Evolutionary conservation across 768 basidiomycete genomes (phyloP), one percentile per base, ranked within the genome.

Genomic region (Dacryopinax spathularia): DNA sequence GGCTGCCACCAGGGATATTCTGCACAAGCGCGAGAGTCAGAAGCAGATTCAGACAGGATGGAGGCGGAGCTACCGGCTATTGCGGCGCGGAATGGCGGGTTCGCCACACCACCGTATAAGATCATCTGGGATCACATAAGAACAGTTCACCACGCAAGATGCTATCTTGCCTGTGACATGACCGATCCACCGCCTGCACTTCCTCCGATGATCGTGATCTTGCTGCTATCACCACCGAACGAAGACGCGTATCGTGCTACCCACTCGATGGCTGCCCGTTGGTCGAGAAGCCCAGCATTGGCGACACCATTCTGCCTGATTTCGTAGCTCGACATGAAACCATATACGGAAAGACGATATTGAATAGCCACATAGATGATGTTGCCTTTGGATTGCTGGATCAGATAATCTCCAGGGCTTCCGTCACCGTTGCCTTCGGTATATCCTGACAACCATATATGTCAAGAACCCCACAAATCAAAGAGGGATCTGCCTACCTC

Each of bases 121-220:
- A 56, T 56, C 13, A 56, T 10, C 20, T 56, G 48, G 29, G 15
- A n/a, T n/a, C n/a, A n/a, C n/a, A n/a, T n/a, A n/a, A n/a, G n/a
- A n/a, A n/a, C n/a, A n/a, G n/a, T n/a, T n/a, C n/a, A n/a, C n/a
- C n/a, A n/a, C n/a, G n/a, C n/a, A n/a, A n/a, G n/a, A n/a, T n/a
- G n/a, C n/a, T n/a, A n/a, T n/a, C n/a, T n/a, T n/a, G n/a, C 67
- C 60, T 80, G 79, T 73, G 79, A 78, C 13, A 77, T 70, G 6
- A 80, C 74, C 34, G 75, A 76, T 0, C 78, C 77, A 0, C 77
- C 79, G 1, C 79, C 79, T 1, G 78, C 77, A 39, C 75, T 77
- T 63, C 79, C 76, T 2, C 71, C 69, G 61, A 59, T 61, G 31
- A 66, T 64, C 18, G 66, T 73, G 29, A 56, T 56, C 25, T 56